Evolutionary conservation across 2,329 filamentous ascomycete species (phyloP), one percentile per base, ranked within the genome.

Genomic region (Fusarium protoensiforme): DNA sequence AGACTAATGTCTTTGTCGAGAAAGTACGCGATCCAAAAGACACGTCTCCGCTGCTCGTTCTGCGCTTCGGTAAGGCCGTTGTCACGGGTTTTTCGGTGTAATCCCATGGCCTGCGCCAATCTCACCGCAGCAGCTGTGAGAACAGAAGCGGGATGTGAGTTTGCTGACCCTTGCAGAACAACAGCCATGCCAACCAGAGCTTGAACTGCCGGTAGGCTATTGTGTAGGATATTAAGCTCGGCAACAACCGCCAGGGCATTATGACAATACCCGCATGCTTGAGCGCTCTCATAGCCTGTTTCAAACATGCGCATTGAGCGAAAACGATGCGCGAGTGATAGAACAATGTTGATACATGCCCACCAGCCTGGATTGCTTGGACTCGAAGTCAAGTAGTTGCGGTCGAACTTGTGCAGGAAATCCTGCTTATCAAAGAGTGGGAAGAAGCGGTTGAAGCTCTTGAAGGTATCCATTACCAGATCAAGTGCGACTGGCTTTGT

Each of bases 1-100:
- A 78, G 58, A 64, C 74, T 76, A n/a, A 79, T 69, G 29, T 79
- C 75, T 53, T 74, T 77, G 51, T 79, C 77, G 20, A 78, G 71
- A 36, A 69, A 39, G 46, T 75, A 78, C 14, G 67, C 66, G 16
- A 71, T 74, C 77, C 76, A 78, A 60, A 78, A 78, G 14, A 78
- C 75, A 14, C 72, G 68, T 27, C 64, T 68, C n/a, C 76, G 68
- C 22, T 69, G 59, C 36, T 78, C 68, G 3, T 48, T 61, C 58
- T 78, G 36, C 29, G 22, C 18, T 43, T 64, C 27, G 4, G 46
- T 64, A 27, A 78, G 54, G n/a, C n/a, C 8, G 27, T 48, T 41
- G 14, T 57, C 38, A 3, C 29, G 31, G 14, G 35, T 46, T 31
- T 69, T 64, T 56, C 73, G 72, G 24, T 78, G 76, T 36, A 78